These are phyloP conservation scores for Trichoderma arundinaceum DNA, from an alignment of 2,329 filamentous ascomycete genomes.

Conservation along the genomic window DNA sequence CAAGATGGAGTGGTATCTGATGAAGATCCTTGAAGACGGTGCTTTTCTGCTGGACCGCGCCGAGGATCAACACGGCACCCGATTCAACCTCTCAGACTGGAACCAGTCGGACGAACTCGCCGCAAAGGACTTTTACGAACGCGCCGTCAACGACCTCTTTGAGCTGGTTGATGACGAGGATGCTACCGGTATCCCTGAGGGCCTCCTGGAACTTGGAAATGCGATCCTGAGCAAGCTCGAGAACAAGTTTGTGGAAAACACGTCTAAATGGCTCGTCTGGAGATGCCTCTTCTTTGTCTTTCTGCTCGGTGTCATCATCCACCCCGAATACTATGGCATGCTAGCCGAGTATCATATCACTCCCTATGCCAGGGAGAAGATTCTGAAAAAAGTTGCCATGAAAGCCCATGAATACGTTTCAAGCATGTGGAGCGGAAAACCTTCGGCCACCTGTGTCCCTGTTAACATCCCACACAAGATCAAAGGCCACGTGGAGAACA, in stretches of 20 bases:
- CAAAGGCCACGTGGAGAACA: slow-evolving; percentile 72
- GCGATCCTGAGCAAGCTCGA: slow-evolving; percentile 81
- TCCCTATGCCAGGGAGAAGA: slow-evolving; percentile 85
- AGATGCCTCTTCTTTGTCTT: slow-evolving; percentile 94
- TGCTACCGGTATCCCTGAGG: slow-evolving; percentile 82
- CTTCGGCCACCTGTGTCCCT: slow-evolving; percentile 58
- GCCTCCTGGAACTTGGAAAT: slow-evolving; percentile 81
- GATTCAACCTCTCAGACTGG: slow-evolving; percentile 74
- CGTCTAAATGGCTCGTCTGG: slow-evolving; percentile 82
- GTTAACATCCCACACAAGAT: slow-evolving; percentile 63
- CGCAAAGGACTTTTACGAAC: slow-evolving; percentile 86
- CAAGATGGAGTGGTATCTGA: slow-evolving; percentile 91
- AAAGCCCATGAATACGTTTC: slow-evolving; percentile 80
- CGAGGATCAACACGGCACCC: slow-evolving; percentile 75
- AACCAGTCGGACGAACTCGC: slow-evolving; percentile 80
- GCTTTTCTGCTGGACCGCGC: slow-evolving; percentile 87
- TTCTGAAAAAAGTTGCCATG: slow-evolving; percentile 78
- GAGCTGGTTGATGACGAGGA: slow-evolving; percentile 85
- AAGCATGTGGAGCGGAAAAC: slow-evolving; percentile 74
- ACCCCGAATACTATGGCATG: slow-evolving; percentile 81
- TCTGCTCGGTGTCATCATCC: slow-evolving; percentile 80
- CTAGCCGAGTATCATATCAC: slow-evolving; percentile 92
- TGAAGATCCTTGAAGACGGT: slow-evolving; percentile 92
- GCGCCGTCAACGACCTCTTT: slow-evolving; percentile 80
- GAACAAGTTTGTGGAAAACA: slow-evolving; percentile 72